Conservation (phyloP, 176 grass and related monocot genomes). For the Avena sativa region DNA sequence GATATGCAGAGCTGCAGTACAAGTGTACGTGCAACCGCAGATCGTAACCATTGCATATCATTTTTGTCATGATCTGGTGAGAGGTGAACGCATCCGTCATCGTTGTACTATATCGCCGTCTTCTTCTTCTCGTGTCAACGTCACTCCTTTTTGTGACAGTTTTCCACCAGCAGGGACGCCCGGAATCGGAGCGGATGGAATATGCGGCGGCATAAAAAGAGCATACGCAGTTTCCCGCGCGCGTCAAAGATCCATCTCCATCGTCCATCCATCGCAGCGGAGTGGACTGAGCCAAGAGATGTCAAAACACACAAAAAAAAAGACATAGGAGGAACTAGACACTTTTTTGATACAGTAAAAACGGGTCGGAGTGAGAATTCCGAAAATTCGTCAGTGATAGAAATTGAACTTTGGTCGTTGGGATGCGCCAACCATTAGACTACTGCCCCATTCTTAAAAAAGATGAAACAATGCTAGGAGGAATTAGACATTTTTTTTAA, state of each 20-base stretch:
- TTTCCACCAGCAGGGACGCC: not conserved
- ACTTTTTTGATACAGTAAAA: too few species aligned
- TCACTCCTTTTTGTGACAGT: conserved; percentile 3
- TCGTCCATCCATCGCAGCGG: not conserved
- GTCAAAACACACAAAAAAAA: not conserved
- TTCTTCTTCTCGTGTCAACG: conserved; percentile 26
- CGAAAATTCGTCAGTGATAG: too few species aligned
- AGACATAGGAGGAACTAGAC: too few species aligned
- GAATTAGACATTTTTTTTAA: too few species aligned
- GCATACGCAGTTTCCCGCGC: not conserved
- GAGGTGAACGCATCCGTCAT: conserved; percentile 32
- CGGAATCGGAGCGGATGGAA: not conserved
- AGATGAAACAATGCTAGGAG: too few species aligned
- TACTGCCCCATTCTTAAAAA: too few species aligned
- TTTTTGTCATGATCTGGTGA: conserved; percentile 13
- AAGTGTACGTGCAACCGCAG: not conserved
- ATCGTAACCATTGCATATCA: not conserved
- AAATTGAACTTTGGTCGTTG: too few species aligned
- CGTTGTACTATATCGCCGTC: not conserved
- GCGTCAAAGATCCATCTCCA: not conserved
- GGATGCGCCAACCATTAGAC: too few species aligned
- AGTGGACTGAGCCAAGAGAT: not conserved
- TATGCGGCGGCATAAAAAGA: conserved; percentile 57
- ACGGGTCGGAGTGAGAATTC: too few species aligned
- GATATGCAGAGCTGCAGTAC: not conserved